Percentiles rank a stretch among this genome's conserved stretches.
Conservation (phyloP, 495 filamentous ascomycete species). For the Aspergillus avenaceus region DNA sequence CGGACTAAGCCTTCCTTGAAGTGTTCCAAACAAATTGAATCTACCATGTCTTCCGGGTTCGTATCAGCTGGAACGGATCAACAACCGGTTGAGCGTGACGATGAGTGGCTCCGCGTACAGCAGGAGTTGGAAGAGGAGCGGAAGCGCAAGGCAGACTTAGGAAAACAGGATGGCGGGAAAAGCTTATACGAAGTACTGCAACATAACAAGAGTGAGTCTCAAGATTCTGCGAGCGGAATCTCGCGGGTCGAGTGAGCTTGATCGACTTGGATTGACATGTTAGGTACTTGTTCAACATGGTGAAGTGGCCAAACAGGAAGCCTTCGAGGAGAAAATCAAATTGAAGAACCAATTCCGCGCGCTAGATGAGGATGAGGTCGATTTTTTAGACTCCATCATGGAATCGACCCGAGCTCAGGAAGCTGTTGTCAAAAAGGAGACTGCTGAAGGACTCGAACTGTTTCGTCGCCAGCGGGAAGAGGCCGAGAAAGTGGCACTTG, state of each 20-base stretch:
- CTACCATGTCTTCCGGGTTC: constrained; percentile 77
- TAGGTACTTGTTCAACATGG: constrained; percentile 31
- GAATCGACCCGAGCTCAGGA: constrained; percentile 69
- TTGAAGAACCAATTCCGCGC: constrained; percentile 92
- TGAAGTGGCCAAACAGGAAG: constrained; percentile 88
- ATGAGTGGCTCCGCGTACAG: constrained; percentile 76
- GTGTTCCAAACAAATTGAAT: too few species aligned
- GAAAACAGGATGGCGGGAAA: constrained; percentile 57
- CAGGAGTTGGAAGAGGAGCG: constrained; percentile 68
- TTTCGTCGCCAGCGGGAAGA: constrained; percentile 70
- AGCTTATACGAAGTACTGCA: constrained; percentile 83
- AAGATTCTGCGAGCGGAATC: neutral
- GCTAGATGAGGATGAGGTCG: constrained; percentile 90
- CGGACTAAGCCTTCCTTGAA: too few species aligned
- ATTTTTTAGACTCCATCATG: constrained; percentile 78
- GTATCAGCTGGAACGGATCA: constrained; percentile 79
- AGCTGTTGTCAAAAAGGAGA: constrained; percentile 67
- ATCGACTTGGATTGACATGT: constrained; percentile 46
- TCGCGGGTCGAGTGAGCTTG: neutral
- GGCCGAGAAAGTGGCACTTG: constrained; percentile 50
- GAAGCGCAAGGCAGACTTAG: constrained; percentile 54
- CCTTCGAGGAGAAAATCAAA: constrained; percentile 84
- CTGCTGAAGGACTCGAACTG: constrained; percentile 61
- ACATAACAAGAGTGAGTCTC: constrained; percentile 81
- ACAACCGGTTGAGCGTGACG: constrained; percentile 53